Percentiles rank a stretch among this genome's conserved stretches.
Evolutionary conservation across 2,329 filamentous ascomycete species (phyloP).

Genomic region (Chaetomium strumarium): DNA sequence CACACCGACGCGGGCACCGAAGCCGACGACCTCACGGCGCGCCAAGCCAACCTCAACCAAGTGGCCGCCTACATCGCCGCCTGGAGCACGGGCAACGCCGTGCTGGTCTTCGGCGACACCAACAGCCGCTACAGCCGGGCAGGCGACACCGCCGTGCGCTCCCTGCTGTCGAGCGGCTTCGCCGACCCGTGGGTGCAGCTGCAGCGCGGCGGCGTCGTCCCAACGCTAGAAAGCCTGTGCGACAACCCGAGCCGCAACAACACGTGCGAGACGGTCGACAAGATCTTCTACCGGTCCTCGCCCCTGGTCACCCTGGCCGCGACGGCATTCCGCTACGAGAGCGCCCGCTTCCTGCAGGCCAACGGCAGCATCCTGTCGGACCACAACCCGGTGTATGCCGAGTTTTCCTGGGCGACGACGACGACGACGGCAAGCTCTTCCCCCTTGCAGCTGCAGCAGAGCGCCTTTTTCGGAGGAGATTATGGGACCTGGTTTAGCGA

Average conservation of each 20-base stretch:
- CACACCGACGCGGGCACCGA: slow-evolving; percentile 61
- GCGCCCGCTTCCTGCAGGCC: slow-evolving; percentile 49
- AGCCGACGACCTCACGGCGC: slow-evolving; percentile 46
- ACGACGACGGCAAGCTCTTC: slow-evolving; percentile 29
- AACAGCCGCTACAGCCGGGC: slow-evolving; percentile 53
- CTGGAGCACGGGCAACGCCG: slow-evolving; percentile 53
- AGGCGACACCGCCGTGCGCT: slow-evolving; percentile 42
- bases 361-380: slow-evolving; percentile 55
- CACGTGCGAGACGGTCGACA: slow-evolving; percentile 61
- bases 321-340: slow-evolving; percentile 49
- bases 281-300: slow-evolving; percentile 55
- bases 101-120: slow-evolving; percentile 58
- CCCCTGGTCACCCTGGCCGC: slow-evolving; percentile 42
- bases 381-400: slow-evolving; percentile 57
- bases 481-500: slow-evolving; percentile 53
- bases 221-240: slow-evolving; percentile 45
- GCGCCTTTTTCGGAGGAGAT: slow-evolving; percentile 42
- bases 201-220: slow-evolving; percentile 40
- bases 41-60: slow-evolving; percentile 55
- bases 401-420: slow-evolving; percentile 43
- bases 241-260: slow-evolving; percentile 47
- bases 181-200: slow-evolving; percentile 57
- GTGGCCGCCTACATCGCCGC: slow-evolving; percentile 51
- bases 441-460: slow-evolving; percentile 42
- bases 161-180: slow-evolving; percentile 45